Base-by-base conservation (phyloP, 192 early-diverging fungal species). In the Podila horticola region DNA sequence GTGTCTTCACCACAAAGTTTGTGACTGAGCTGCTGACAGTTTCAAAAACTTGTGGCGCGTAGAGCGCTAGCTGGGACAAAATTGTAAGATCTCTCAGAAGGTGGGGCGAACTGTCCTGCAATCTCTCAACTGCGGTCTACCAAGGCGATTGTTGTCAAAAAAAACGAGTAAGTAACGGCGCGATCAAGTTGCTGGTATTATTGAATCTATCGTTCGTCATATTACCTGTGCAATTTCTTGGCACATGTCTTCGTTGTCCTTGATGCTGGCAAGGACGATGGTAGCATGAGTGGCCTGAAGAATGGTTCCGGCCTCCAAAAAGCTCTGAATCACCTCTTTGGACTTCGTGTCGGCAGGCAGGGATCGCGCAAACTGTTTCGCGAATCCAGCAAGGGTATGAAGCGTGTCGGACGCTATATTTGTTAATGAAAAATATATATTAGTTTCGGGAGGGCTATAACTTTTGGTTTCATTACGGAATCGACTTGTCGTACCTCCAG, bases 241-340 rank as follows among this genome's bases (percentile, higher is more conserved):
- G 62, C 90, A 91, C 41, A 86, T 79, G 4, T 66, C 50, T 15
- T 87, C 77, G 19, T 79, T 77, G 2, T 91, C 71, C 0, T 75
- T 62, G 55, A 91, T 82, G 64, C 93, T 91, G 5, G 91, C 86
- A 15, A 97, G 75, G 60, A 97, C 75, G 15, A 90, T 88, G 13
- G 90, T 83, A 1, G 96, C 93, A 75, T 94, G 74, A 38, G 91
- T 92, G 0, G 94, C 92, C 82, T 96, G 92, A 11, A 24, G 34
- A 33, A 85, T 61, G 4, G 85, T 88, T 2, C 95, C 96, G 0
- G 58, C 38, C 3, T 69, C 63, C 12, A 75, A 17, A 64, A 74
- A 68, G 0, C 58, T 28, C 33, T 58, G 55, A 67, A 86, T 66
- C 11, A 62, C 64, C 13, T 65, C 70, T 74, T 72, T 84, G 41